Evolutionary conservation across 495 filamentous ascomycete genomes (phyloP).

Genomic region (Neurospora cerealis): DNA sequence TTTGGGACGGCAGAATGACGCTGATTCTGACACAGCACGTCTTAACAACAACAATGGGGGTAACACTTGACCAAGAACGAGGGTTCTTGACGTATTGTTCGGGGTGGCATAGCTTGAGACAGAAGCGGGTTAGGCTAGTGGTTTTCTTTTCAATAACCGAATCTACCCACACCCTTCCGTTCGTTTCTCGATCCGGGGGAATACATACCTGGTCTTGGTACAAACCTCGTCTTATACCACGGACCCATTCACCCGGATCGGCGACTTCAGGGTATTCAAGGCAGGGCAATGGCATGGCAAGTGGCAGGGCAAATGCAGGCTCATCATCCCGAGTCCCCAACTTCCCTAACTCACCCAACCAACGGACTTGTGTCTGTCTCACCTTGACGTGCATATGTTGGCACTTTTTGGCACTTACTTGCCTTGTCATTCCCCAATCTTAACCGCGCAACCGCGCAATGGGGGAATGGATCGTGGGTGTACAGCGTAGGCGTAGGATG

Average conservation of each 20-base stretch:
- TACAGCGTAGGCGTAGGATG: not conserved
- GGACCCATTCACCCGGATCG: not conserved
- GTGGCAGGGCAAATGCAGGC: not conserved
- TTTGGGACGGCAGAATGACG: not conserved
- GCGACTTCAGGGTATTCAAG: not conserved
- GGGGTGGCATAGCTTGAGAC: not conserved
- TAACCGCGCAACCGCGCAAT: not conserved
- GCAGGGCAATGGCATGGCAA: not conserved
- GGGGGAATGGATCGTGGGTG: not conserved
- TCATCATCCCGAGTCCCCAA: not conserved
- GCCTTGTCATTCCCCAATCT: not conserved
- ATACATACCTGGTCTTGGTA: not conserved
- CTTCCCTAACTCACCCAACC: not conserved
- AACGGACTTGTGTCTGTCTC: not conserved
- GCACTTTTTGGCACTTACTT: not conserved
- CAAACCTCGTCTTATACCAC: not conserved
- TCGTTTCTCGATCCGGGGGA: not conserved
- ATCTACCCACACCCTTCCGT: not conserved
- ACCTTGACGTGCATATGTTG: not conserved
- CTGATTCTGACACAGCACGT: not conserved
- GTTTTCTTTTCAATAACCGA: not conserved
- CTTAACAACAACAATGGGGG: not conserved
- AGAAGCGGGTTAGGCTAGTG: not conserved
- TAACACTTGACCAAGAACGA: not conserved
- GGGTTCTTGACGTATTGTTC: not conserved